Evolutionary conservation across 495 filamentous ascomycete species (phyloP).

Genomic region (Margaritispora aquatica): DNA sequence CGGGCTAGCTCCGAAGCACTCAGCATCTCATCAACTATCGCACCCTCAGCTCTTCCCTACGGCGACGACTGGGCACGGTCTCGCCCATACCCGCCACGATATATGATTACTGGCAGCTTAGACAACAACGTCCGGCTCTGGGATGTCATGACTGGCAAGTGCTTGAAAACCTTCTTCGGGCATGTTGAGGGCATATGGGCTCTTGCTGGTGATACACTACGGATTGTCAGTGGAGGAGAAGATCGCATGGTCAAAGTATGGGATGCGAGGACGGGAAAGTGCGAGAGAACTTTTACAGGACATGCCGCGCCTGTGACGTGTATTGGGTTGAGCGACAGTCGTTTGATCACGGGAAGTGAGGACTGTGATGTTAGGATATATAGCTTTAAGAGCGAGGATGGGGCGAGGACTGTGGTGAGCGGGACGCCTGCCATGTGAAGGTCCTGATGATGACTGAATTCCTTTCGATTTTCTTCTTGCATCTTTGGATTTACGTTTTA

Average conservation of each 20-base stretch:
- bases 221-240: conserved; percentile 82
- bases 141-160: conserved; percentile 77
- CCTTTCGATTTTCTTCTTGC: too few relatives aligned
- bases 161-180: conserved; percentile 88
- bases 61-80: conserved; percentile 47
- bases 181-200: conserved; percentile 97
- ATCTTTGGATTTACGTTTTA: too few relatives aligned
- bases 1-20: conserved; percentile 14
- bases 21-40: not conserved
- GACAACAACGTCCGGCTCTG: conserved; percentile 90
- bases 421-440: not conserved
- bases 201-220: conserved; percentile 82
- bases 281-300: conserved; percentile 84
- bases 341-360: conserved; percentile 85
- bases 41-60: not conserved
- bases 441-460: too few relatives aligned
- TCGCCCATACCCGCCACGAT: conserved; percentile 70
- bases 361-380: conserved; percentile 88
- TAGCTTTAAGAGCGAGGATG: conserved; percentile 58
- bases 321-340: conserved; percentile 79
- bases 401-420: not conserved
- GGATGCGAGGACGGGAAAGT: conserved; percentile 87
- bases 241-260: conserved; percentile 96
- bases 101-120: conserved; percentile 87
- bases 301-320: conserved; percentile 89